Evolutionary conservation across 257 asterid genomes (phyloP), one percentile per base, ranked within the genome.

Genomic region (Ophiorrhiza pumila): DNA sequence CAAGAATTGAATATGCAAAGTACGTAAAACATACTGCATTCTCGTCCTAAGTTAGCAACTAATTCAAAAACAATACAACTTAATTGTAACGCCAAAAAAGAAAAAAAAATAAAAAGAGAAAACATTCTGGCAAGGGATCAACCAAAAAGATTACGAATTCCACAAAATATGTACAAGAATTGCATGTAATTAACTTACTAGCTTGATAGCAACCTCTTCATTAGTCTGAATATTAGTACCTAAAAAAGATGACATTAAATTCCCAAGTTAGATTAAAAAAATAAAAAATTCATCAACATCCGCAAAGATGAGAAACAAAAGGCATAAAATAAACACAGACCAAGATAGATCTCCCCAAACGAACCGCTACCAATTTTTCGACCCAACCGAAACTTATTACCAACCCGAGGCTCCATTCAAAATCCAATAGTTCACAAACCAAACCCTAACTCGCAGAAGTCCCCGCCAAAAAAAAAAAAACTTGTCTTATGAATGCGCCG

Each of bases 311-410:
- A 74, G n/a, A 17, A 8, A 32, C 7, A 72, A 71, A n/a, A 11
- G 57, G 4, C 47, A 65, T 13, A 47, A 53, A 13, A 62, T n/a
- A 20, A 50, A 78, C 52, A 72, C 77, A 49, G 56, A 88, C 97
- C 97, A 60, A 92, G 83, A 79, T 92, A 87, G 88, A 92, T 90
- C 96, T 92, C 97, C 71, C 97, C 97, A 71, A 92, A 92, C 8
- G 97, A 90, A 52, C 97, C 97, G 79, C 96, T 87, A 59, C 97
- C 97, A 42, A 92, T 88, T 80, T 92, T 92, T 80, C 97, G 87
- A 58, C 97, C 96, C 68, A 92, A 73, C 46, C 91, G 90, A 73
- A 85, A 92, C 76, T 90, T 92, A 63, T 91, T 91, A 65, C 92
- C 97, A 62, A 91, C 96, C 62, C 96, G 92, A 79, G 97, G 96